Evolutionary conservation across 2,329 filamentous ascomycete species (phyloP).

Genomic region (Phaeosphaeriaceae sp.): DNA sequence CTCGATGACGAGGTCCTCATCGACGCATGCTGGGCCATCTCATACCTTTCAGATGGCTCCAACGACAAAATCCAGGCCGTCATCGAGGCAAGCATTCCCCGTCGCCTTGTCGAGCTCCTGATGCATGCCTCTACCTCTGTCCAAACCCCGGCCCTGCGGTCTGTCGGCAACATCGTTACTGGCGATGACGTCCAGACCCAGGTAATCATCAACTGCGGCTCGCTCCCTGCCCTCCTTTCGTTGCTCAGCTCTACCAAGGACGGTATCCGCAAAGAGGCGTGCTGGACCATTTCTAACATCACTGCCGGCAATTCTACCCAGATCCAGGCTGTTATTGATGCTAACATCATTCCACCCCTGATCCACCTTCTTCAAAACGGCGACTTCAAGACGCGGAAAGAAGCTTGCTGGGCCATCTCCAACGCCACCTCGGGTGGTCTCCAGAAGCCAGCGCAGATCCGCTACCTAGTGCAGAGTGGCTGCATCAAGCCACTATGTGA

Average conservation of each 20-base stretch:
- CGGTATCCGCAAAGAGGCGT: constrained; percentile 98
- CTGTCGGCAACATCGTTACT: constrained; percentile 98
- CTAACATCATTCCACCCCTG: constrained; percentile 93
- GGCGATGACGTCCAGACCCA: constrained; percentile 99
- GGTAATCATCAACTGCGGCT: constrained; percentile 98
- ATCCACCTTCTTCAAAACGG: constrained; percentile 96
- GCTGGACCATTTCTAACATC: constrained; percentile 99
- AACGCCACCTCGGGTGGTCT: constrained; percentile 97
- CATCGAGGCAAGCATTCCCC: constrained; percentile 96
- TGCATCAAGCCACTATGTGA: constrained; percentile 98
- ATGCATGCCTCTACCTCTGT: constrained; percentile 99
- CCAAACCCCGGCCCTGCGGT: constrained; percentile 94
- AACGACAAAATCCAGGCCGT: constrained; percentile 99
- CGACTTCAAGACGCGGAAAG: constrained; percentile 98
- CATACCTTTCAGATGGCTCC: constrained; percentile 94
- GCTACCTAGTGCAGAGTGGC: constrained; percentile 89
- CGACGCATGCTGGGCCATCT: constrained; percentile 99
- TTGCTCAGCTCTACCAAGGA: constrained; percentile 97
- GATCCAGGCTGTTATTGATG: constrained; percentile 95
- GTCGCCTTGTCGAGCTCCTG: constrained; percentile 91
- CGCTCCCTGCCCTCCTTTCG: constrained; percentile 88
- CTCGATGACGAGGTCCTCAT: constrained; percentile 98
- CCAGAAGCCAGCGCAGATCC: constrained; percentile 98
- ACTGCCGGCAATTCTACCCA: constrained; percentile 97
- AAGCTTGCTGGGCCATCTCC: constrained; percentile 99